These are phyloP conservation scores for Neoboletus brunneissimus DNA, from an alignment of 768 basidiomycete species.

Conservation along the genomic window DNA sequence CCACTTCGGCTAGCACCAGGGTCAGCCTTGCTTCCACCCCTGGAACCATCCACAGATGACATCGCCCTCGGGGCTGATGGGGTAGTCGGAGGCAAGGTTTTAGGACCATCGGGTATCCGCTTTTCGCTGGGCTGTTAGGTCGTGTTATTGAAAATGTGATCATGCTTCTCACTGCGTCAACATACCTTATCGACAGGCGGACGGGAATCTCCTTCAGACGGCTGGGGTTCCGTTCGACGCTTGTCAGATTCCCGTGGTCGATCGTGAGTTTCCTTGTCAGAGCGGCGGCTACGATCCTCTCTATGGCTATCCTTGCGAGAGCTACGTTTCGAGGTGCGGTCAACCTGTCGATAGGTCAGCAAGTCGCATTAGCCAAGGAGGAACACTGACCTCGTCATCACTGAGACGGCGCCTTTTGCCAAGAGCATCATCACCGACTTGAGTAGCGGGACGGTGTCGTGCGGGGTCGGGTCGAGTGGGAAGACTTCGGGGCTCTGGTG, in stretches of 20 bases:
- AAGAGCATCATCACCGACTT: conserved; percentile 57
- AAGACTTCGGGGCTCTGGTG: conserved; percentile 52
- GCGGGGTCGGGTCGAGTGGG: conserved; percentile 59
- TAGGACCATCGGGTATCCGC: conserved; percentile 53
- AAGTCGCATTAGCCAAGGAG: not conserved
- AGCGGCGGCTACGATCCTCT: conserved; percentile 68
- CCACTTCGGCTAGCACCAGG: conserved; percentile 36
- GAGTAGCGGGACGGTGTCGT: conserved; percentile 48
- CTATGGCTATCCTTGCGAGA: conserved; percentile 76
- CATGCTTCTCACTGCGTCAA: not conserved
- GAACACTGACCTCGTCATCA: conserved; percentile 68
- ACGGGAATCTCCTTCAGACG: conserved; percentile 47
- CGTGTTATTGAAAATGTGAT: conserved; percentile 5
- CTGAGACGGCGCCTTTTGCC: conserved; percentile 67
- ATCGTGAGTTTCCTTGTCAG: conserved; percentile 69
- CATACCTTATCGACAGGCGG: conserved; percentile 63
- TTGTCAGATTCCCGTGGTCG: conserved; percentile 66
- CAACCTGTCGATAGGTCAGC: conserved; percentile 45
- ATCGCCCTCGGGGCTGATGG: conserved; percentile 74
- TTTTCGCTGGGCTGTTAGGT: conserved; percentile 48
- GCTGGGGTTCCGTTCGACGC: conserved; percentile 62
- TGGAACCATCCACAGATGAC: conserved; percentile 47
- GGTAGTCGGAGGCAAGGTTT: conserved; percentile 52
- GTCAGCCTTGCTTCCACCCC: conserved; percentile 41
- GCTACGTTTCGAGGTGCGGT: conserved; percentile 75